A percentile compares a stretch with the other conserved stretches of the same genome.
Conservation (phyloP, 177 flowering plant species). For the Vitis hybrid region DNA sequence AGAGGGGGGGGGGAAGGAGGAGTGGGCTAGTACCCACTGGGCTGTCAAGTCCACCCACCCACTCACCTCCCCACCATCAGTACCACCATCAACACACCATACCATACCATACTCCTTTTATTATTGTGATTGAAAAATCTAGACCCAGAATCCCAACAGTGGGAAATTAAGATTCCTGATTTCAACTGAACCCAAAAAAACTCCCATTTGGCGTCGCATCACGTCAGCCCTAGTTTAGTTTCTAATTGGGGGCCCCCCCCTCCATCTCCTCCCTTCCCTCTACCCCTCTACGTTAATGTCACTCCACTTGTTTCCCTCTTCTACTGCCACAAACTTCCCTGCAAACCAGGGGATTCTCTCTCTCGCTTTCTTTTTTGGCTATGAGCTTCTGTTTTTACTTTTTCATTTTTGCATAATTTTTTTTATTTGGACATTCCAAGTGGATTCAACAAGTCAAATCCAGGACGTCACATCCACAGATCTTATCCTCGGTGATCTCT, state of each 20-base stretch:
- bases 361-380: background rate
- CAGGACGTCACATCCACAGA: slow-evolving; percentile 40
- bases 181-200: slow-evolving; percentile 35
- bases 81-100: slow-evolving; percentile 17
- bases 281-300: background rate
- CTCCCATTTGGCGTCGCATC: slow-evolving; percentile 14
- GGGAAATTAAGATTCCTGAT: slow-evolving; percentile 37
- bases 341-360: slow-evolving; percentile 29
- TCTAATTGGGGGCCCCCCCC: slow-evolving; percentile 11
- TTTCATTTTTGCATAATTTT: background rate
- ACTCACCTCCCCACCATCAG: slow-evolving; percentile 10
- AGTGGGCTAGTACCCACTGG: slow-evolving; percentile 6
- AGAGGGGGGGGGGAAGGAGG: background rate
- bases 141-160: slow-evolving; percentile 46
- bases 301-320: background rate
- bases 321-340: slow-evolving; percentile 13
- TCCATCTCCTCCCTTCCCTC: slow-evolving; percentile 3
- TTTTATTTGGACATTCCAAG: slow-evolving; percentile 10
- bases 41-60: slow-evolving; percentile 15
- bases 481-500: slow-evolving; percentile 46
- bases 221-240: slow-evolving; percentile 11
- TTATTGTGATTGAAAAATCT: slow-evolving; percentile 29
- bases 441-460: slow-evolving; percentile 21
- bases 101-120: slow-evolving; percentile 23
- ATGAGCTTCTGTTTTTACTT: background rate